These are phyloP conservation scores for Entrophospora sp. DNA, from an alignment of 192 early-diverging fungal genomes.

Conservation along the genomic window DNA sequence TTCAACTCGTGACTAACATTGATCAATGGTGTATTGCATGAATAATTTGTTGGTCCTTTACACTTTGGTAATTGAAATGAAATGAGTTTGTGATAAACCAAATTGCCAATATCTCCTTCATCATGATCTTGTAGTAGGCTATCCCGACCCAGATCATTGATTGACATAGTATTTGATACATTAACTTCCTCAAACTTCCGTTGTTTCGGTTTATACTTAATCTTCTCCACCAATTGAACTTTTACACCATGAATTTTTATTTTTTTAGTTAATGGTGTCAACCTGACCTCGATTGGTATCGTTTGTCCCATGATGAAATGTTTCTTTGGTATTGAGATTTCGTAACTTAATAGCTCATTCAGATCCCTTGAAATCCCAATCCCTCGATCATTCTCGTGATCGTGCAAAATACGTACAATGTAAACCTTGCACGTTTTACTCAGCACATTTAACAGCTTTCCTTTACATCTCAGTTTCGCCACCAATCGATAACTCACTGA, in stretches of 20 bases:
- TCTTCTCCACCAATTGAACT: not conserved
- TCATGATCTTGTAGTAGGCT: not conserved
- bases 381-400: constrained; percentile 41
- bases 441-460: too few relatives aligned
- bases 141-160: not conserved
- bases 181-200: not conserved
- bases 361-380: constrained; percentile 24
- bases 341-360: constrained; percentile 28
- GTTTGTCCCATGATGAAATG: constrained; percentile 37
- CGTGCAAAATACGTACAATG: constrained; percentile 41
- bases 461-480: constrained; percentile 35
- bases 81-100: not conserved
- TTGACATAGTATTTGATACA: not conserved
- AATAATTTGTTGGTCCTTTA: not conserved
- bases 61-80: constrained; percentile 9
- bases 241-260: not conserved
- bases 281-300: constrained; percentile 36
- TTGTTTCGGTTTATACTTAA: not conserved
- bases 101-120: not conserved
- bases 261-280: constrained; percentile 38
- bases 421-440: constrained; percentile 25
- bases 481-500: constrained; percentile 24
- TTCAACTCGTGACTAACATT: not conserved
- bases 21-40: not conserved
- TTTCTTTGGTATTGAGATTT: constrained; percentile 45